These are phyloP conservation scores for Rubroboletus pulcherrimus DNA, from an alignment of 768 basidiomycete genomes.

Conservation along the genomic window DNA sequence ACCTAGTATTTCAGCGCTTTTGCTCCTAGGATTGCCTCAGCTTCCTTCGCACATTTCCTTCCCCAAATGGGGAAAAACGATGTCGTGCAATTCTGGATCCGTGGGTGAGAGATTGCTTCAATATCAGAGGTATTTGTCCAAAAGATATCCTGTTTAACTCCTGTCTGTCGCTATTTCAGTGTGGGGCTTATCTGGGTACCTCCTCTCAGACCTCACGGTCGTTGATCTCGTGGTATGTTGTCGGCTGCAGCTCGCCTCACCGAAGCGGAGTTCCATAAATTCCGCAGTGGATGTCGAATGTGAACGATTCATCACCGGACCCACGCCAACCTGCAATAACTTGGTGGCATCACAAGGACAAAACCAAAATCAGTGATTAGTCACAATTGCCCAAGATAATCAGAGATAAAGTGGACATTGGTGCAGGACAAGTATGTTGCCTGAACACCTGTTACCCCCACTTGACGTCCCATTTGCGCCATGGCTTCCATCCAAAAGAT, in stretches of 20 bases:
- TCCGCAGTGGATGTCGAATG: neutral
- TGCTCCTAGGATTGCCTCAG: neutral
- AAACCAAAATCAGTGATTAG: slow-evolving; percentile 1
- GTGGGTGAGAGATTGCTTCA: slow-evolving; percentile 9
- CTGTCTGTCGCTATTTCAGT: slow-evolving; percentile 10
- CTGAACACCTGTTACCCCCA: neutral
- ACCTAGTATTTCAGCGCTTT: slow-evolving; percentile 4
- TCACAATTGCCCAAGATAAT: neutral
- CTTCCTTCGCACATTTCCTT: neutral
- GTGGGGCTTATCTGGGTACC: neutral
- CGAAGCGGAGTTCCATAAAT: neutral
- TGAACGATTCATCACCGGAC: neutral
- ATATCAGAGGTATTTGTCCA: neutral
- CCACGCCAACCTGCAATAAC: neutral
- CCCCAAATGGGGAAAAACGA: neutral
- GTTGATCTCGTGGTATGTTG: neutral
- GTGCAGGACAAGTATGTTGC: neutral
- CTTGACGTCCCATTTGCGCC: slow-evolving; percentile 3
- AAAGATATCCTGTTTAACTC: neutral
- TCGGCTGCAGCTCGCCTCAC: neutral
- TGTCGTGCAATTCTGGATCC: neutral
- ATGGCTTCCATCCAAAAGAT: slow-evolving; percentile 54
- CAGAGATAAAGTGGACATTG: slow-evolving; percentile 4
- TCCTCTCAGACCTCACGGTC: neutral
- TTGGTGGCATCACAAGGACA: neutral